Evolutionary conservation across 2,329 filamentous ascomycete species (phyloP).

Genomic region (Stagonosporopsis tanaceti): DNA sequence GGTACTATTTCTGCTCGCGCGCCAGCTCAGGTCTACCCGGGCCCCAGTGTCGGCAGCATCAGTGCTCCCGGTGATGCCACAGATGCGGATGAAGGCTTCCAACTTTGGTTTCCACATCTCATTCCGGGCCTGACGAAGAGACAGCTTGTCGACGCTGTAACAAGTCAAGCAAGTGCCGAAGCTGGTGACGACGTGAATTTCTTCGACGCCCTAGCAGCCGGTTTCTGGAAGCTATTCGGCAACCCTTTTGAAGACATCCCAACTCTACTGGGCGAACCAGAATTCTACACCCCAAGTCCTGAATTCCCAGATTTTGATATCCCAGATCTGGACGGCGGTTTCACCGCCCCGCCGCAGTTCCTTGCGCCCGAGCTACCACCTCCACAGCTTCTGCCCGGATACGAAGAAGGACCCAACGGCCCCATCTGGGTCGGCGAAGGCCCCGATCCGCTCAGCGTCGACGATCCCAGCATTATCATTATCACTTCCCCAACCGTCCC

Average conservation of each 20-base stretch:
- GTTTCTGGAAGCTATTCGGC: conserved; percentile 4
- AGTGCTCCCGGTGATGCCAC: conserved; percentile 8
- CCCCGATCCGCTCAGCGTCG: background rate
- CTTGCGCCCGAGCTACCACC: background rate
- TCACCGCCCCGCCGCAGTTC: conserved; percentile 1
- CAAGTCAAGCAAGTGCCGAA: conserved; percentile 10
- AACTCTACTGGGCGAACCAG: conserved; percentile 7
- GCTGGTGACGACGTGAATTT: conserved; percentile 1
- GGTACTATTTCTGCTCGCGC: background rate
- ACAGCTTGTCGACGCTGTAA: conserved; percentile 14
- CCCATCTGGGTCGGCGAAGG: conserved; percentile 13
- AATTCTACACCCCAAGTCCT: background rate
- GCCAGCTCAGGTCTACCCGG: conserved; percentile 5
- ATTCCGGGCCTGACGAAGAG: conserved; percentile 9
- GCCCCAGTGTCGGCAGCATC: conserved; percentile 11
- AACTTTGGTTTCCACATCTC: conserved; percentile 12
- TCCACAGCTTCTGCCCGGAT: conserved; percentile 8
- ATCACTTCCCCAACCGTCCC: background rate
- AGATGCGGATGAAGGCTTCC: conserved; percentile 15
- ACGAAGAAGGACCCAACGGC: conserved; percentile 2
- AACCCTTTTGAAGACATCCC: conserved; percentile 5
- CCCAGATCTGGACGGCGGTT: conserved; percentile 10
- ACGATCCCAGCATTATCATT: background rate
- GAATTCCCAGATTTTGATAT: conserved; percentile 17
- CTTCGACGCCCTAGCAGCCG: conserved; percentile 7